A percentile compares a stretch with the other conserved stretches of the same genome.
phyloP scores from a whole-genome alignment of 2,329 filamentous ascomycete species.

The Leptographium flavum region DNA sequence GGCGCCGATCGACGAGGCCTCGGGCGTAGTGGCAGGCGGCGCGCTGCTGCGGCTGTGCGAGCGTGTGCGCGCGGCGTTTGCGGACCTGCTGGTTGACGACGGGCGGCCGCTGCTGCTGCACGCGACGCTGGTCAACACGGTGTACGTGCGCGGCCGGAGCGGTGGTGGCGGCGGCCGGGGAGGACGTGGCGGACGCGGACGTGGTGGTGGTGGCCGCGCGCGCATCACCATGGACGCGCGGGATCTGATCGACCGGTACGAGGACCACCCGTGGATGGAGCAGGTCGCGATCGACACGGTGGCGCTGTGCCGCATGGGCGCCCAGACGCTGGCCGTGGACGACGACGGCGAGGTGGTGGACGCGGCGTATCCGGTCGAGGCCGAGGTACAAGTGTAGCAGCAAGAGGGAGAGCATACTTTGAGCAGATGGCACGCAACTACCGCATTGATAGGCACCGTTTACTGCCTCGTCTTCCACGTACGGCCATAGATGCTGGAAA shows the following conservation, averaged over 20 bases:
- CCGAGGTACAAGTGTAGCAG: slow-evolving; percentile 24
- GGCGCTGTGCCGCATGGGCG: slow-evolving; percentile 79
- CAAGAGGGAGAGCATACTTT: too few relatives aligned
- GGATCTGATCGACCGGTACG: slow-evolving; percentile 42
- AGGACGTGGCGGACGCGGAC: slow-evolving; percentile 10
- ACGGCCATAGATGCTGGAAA: too few relatives aligned
- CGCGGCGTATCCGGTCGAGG: slow-evolving; percentile 38
- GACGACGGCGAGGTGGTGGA: slow-evolving; percentile 34
- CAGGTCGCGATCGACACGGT: slow-evolving; percentile 53
- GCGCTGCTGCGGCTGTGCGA: slow-evolving; percentile 43
- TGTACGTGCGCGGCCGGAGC: slow-evolving; percentile 44
- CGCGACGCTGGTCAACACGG: slow-evolving; percentile 75
- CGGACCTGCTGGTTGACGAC: slow-evolving; percentile 42
- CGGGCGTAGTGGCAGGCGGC: slow-evolving; percentile 34
- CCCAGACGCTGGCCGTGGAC: slow-evolving; percentile 39
- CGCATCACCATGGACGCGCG: slow-evolving; percentile 37
- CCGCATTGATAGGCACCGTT: too few relatives aligned
- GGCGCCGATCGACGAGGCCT: slow-evolving; percentile 40
- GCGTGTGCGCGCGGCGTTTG: slow-evolving; percentile 38
- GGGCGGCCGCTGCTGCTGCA: slow-evolving; percentile 58
- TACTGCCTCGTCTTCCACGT: too few relatives aligned
- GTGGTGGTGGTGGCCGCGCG: slow-evolving; percentile 12
- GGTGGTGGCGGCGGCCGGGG: slow-evolving; percentile 12
- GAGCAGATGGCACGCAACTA: too few relatives aligned
- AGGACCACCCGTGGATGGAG: slow-evolving; percentile 56